These are phyloP conservation scores for Suillus bovinus DNA, from an alignment of 768 basidiomycete genomes.

Conservation along the genomic window DNA sequence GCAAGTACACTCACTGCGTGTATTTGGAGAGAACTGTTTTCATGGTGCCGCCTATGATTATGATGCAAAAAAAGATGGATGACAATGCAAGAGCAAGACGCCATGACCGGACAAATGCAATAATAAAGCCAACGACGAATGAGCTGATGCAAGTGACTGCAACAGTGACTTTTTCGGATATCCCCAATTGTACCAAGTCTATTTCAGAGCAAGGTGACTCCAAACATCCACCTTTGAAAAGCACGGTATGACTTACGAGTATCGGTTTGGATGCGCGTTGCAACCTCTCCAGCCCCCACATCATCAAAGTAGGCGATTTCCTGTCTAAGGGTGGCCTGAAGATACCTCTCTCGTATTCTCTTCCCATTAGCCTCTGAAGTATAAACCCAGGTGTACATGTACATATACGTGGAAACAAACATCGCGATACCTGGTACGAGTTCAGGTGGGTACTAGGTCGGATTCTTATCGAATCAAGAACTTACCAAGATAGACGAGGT, in stretches of 20 bases:
- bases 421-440: slow-evolving; percentile 43
- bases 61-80: slow-evolving; percentile 52
- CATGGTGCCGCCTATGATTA: slow-evolving; percentile 43
- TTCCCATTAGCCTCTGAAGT: slow-evolving; percentile 48
- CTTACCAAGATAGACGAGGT: slow-evolving; percentile 38
- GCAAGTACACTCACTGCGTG: slow-evolving; percentile 20
- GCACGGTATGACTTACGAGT: slow-evolving; percentile 14
- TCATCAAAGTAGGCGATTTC: slow-evolving; percentile 47
- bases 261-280: slow-evolving; percentile 44
- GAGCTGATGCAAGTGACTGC: slow-evolving; percentile 38
- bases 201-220: not conserved
- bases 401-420: slow-evolving; percentile 43
- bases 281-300: slow-evolving; percentile 58
- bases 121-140: slow-evolving; percentile 50
- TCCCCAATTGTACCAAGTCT: slow-evolving; percentile 53
- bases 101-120: slow-evolving; percentile 41
- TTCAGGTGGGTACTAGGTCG: slow-evolving; percentile 1
- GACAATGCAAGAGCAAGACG: slow-evolving; percentile 50
- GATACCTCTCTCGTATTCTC: slow-evolving; percentile 51
- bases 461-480: slow-evolving; percentile 20
- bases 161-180: slow-evolving; percentile 51
- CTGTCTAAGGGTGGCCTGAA: slow-evolving; percentile 49
- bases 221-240: not conserved
- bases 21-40: slow-evolving; percentile 35
- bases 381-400: slow-evolving; percentile 37